These are phyloP conservation scores for Hansenula lynferdii DNA, from an alignment of 1,139 yeast genomes.

Conservation along the genomic window DNA sequence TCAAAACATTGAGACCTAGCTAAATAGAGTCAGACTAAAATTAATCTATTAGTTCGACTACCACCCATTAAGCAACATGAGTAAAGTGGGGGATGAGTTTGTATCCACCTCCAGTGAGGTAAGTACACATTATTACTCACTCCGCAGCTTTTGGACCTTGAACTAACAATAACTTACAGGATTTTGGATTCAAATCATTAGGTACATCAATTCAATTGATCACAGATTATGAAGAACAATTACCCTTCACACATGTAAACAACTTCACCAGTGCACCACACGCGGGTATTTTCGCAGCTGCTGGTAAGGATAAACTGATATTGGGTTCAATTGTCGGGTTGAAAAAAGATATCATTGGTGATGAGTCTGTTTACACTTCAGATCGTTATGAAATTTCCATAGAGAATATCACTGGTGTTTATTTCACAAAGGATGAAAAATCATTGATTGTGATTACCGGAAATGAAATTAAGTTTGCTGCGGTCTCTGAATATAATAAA, in stretches of 20 bases:
- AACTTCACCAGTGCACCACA: slow-evolving; percentile 22
- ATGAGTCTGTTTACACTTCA: slow-evolving; percentile 5
- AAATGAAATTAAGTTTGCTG: not conserved
- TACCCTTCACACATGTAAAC: slow-evolving; percentile 23
- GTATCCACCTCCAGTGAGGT: slow-evolving; percentile 15
- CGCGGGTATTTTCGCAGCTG: slow-evolving; percentile 25
- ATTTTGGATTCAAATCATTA: slow-evolving; percentile 33
- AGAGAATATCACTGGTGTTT: slow-evolving; percentile 10
- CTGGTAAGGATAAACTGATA: slow-evolving; percentile 24
- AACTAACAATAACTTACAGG: slow-evolving; percentile 24
- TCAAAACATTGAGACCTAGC: not conserved
- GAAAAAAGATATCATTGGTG: slow-evolving; percentile 16
- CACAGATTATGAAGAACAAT: slow-evolving; percentile 24
- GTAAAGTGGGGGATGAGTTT: slow-evolving; percentile 11
- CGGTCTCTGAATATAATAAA: not conserved
- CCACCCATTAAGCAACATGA: not conserved
- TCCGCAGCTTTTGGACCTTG: not conserved
- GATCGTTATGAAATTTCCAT: slow-evolving; percentile 7
- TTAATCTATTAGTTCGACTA: too few relatives aligned
- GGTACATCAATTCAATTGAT: slow-evolving; percentile 27
- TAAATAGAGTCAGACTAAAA: too few relatives aligned
- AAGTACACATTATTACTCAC: slow-evolving; percentile 3
- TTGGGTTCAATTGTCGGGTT: slow-evolving; percentile 25
- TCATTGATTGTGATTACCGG: slow-evolving; percentile 8
- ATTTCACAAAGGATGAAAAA: slow-evolving; percentile 18